A percentile compares a stretch with the other conserved stretches of the same genome.
Conservation (phyloP, 2,329 filamentous ascomycete species). For the Phialophora macrospora region DNA sequence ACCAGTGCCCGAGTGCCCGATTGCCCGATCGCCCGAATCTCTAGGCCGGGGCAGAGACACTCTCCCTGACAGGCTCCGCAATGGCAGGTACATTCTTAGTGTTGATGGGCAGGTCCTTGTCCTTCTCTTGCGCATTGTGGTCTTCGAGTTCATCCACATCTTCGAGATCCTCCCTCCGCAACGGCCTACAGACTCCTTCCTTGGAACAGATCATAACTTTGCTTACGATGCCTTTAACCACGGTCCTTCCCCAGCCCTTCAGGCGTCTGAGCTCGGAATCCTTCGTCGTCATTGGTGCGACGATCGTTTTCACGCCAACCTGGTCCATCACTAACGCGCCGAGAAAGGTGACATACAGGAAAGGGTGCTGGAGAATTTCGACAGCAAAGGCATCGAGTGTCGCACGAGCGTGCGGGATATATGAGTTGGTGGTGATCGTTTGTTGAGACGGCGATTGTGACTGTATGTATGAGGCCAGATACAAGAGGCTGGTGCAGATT, state of each 20-base stretch:
- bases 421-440: conserved; percentile 55
- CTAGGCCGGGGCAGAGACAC: conserved; percentile 6
- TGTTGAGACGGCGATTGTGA: conserved; percentile 52
- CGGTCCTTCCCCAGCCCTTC: conserved; percentile 38
- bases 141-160: conserved; percentile 31
- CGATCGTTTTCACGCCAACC: conserved; percentile 68
- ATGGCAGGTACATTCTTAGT: background rate
- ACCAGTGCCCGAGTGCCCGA: background rate
- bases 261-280: conserved; percentile 31
- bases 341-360: conserved; percentile 83
- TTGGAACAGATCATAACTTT: conserved; percentile 38
- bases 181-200: conserved; percentile 31
- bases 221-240: conserved; percentile 32
- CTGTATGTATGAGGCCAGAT: conserved; percentile 71
- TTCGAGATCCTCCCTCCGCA: conserved; percentile 37
- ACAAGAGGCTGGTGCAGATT: conserved; percentile 84
- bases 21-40: background rate
- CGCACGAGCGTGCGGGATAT: conserved; percentile 60
- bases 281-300: conserved; percentile 46
- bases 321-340: conserved; percentile 74
- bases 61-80: background rate
- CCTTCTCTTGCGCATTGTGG: conserved; percentile 19
- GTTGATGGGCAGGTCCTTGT: background rate
- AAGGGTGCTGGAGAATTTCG: conserved; percentile 90
- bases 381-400: conserved; percentile 86